Conservation (phyloP, 2,329 filamentous ascomycete genomes). For the Drechslerella coelobrocha region DNA sequence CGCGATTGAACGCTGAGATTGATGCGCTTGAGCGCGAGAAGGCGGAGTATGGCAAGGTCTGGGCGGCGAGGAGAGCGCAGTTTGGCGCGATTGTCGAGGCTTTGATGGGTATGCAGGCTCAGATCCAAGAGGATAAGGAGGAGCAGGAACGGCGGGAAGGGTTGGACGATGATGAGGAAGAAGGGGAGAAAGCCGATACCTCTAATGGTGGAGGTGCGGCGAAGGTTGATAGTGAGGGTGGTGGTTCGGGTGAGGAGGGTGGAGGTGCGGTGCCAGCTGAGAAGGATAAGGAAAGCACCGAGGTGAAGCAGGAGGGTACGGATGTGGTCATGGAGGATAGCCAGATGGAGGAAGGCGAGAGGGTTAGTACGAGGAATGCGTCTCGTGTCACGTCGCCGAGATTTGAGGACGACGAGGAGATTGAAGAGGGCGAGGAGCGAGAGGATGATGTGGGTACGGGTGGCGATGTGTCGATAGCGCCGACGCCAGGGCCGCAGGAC, state of each 20-base stretch:
- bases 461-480: conserved; percentile 23
- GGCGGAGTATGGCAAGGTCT: conserved; percentile 53
- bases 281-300: neutral
- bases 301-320: conserved; percentile 1
- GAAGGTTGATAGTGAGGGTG: conserved; percentile 20
- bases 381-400: conserved; percentile 27
- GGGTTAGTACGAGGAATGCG: conserved; percentile 25
- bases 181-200: conserved; percentile 29
- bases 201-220: neutral
- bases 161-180: conserved; percentile 46
- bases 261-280: neutral
- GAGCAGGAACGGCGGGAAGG: conserved; percentile 53
- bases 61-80: conserved; percentile 52
- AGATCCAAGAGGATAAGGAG: conserved; percentile 55
- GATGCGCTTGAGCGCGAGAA: conserved; percentile 53
- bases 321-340: conserved; percentile 43
- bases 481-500: conserved; percentile 32
- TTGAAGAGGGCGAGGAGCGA: conserved; percentile 46
- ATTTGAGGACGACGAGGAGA: conserved; percentile 36
- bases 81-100: conserved; percentile 55
- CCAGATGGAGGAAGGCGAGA: conserved; percentile 35
- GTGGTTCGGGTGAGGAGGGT: conserved; percentile 15
- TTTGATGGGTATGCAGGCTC: conserved; percentile 54
- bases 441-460: conserved; percentile 17
- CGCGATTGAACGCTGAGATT: conserved; percentile 53